A percentile compares a stretch with the other conserved stretches of the same genome.
Conservation (phyloP, 331 rosid genomes). For the Pyracantha coccinea region DNA sequence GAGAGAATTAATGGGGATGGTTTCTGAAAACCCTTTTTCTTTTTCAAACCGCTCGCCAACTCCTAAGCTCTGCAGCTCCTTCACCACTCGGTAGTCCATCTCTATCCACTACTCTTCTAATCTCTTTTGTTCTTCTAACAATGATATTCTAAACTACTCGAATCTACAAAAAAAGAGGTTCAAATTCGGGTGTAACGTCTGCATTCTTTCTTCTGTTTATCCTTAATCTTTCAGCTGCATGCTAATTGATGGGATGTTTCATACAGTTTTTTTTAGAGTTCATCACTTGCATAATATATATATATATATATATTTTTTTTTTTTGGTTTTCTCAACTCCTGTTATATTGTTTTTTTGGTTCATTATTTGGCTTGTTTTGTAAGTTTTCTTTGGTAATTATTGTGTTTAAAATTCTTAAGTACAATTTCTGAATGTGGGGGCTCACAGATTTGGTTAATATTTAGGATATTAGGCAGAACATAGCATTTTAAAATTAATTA, state of each 20-base stretch:
- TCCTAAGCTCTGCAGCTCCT: conserved; percentile 64
- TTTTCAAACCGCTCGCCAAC: conserved; percentile 44
- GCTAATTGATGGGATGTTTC: neutral
- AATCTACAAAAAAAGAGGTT: too few relatives aligned
- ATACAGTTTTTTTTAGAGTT: too few relatives aligned
- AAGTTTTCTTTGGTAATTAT: neutral
- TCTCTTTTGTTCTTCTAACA: neutral
- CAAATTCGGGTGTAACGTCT: too few relatives aligned
- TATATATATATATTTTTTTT: neutral
- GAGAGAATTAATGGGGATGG: conserved; percentile 25
- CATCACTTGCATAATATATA: too few relatives aligned
- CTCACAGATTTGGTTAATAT: neutral
- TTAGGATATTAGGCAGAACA: neutral
- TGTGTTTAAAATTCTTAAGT: neutral
- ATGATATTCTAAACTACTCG: too few relatives aligned
- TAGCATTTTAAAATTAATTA: neutral
- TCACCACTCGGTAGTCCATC: conserved; percentile 53
- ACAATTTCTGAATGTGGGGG: neutral
- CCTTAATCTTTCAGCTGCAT: neutral
- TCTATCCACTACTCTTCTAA: neutral
- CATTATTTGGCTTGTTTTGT: neutral
- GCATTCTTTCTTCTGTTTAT: too few relatives aligned
- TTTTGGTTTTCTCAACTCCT: neutral
- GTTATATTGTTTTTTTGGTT: too few relatives aligned
- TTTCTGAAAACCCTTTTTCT: conserved; percentile 51